A percentile compares a stretch with the other conserved stretches of the same genome.
Evolutionary conservation across 75 land plant species (phyloP).

Genomic region (Selaginella tamariscina): DNA sequence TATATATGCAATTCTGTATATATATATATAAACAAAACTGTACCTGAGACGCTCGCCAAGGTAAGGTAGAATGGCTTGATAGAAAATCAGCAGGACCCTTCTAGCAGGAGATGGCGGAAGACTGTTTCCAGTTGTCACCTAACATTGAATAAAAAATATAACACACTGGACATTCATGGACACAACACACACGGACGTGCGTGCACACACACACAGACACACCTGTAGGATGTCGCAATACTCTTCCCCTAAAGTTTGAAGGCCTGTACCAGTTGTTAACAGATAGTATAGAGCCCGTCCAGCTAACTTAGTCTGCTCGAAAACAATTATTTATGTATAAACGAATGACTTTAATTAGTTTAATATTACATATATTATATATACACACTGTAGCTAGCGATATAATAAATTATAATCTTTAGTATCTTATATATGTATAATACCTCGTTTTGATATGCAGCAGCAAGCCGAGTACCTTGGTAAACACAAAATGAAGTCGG

Average conservation of each 20-base stretch:
- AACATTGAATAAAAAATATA: not conserved
- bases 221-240: conserved; percentile 96
- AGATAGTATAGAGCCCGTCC: conserved; percentile 92
- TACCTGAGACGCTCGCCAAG: conserved; percentile 86
- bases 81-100: conserved; percentile 59
- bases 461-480: conserved; percentile 73
- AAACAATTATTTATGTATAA: no score
- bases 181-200: no score
- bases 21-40: not conserved
- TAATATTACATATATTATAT: no score
- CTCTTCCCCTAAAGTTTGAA: conserved; percentile 95
- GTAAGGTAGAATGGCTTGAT: conserved; percentile 79
- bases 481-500: conserved; percentile 9
- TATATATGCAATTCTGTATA: no score
- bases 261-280: conserved; percentile 91
- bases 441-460: conserved; percentile 90
- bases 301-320: conserved; percentile 62
- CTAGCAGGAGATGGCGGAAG: conserved; percentile 88
- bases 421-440: no score
- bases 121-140: conserved; percentile 60
- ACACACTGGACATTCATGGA: not conserved
- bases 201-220: not conserved
- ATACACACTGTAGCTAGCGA: no score
- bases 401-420: not conserved
- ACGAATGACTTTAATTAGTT: no score